Conservation (phyloP, 257 asterid genomes). For the Solanum piurae region DNA sequence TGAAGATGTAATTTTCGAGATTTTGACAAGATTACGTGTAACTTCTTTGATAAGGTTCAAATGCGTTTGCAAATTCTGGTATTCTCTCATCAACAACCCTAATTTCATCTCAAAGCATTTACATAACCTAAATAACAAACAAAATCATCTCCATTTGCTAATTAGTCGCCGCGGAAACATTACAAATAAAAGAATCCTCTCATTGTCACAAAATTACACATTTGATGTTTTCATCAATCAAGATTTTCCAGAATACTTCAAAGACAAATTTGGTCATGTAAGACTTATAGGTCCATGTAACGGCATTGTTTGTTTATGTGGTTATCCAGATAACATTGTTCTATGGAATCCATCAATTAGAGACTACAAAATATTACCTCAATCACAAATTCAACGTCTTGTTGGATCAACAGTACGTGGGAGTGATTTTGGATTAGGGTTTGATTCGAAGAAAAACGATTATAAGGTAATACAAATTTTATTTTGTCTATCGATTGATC, state of each 20-base stretch:
- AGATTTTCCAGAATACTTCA: conserved; percentile 19
- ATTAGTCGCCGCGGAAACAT: conserved; percentile 26
- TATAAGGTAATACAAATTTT: conserved; percentile 44
- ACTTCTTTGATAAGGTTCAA: conserved; percentile 29
- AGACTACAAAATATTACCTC: conserved; percentile 24
- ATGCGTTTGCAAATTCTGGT: conserved; percentile 40
- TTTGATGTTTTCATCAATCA: conserved; percentile 13
- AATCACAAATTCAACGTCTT: conserved; percentile 20
- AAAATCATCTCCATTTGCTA: conserved; percentile 3
- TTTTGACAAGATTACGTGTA: conserved; percentile 29
- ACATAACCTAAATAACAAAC: not conserved
- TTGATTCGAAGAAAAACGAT: conserved; percentile 19
- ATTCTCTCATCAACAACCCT: conserved; percentile 12
- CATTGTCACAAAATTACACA: conserved; percentile 10
- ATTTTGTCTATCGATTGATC: conserved; percentile 17
- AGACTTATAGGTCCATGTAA: conserved; percentile 47
- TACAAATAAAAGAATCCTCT: conserved; percentile 30
- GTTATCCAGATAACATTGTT: conserved; percentile 41
- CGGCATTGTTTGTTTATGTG: conserved; percentile 40
- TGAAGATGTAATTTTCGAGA: conserved; percentile 33
- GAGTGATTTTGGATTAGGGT: conserved; percentile 42
- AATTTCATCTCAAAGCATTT: conserved; percentile 20
- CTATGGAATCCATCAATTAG: conserved; percentile 42
- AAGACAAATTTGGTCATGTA: conserved; percentile 35
- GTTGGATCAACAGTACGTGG: conserved; percentile 27